phyloP scores from a whole-genome alignment of 148 eudicot genomes.

The Fagopyrum esculentum region DNA sequence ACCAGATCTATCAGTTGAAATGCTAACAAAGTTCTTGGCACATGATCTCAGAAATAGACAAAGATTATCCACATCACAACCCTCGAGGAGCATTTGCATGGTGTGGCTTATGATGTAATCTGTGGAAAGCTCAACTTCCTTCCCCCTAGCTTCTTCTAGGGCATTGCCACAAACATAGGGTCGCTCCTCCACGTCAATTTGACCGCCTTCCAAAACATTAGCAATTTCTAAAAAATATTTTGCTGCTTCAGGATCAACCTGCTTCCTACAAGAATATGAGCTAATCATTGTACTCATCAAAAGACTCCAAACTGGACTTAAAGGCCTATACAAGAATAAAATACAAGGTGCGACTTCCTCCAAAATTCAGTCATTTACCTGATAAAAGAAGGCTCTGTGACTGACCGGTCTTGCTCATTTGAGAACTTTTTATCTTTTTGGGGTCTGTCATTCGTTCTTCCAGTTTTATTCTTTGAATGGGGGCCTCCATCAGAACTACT shows the following conservation, averaged over 20 bases:
- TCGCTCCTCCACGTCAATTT: conserved; percentile 66
- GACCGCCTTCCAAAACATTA: conserved; percentile 61
- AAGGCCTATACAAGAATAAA: neutral
- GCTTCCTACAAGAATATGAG: conserved; percentile 41
- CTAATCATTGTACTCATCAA: conserved; percentile 11
- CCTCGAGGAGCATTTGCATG: conserved; percentile 66
- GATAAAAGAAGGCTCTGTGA: conserved; percentile 41
- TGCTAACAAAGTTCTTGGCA: conserved; percentile 51
- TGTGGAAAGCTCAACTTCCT: conserved; percentile 83
- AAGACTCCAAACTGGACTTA: neutral
- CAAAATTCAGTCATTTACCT: conserved; percentile 30
- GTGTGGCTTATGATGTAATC: conserved; percentile 81
- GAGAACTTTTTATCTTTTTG: conserved; percentile 24
- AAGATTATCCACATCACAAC: conserved; percentile 69
- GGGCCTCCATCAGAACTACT: conserved; percentile 26
- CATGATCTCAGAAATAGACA: conserved; percentile 70
- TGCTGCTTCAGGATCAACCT: conserved; percentile 81
- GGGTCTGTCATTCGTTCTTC: conserved; percentile 17
- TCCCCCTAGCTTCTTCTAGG: conserved; percentile 82
- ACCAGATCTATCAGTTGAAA: conserved; percentile 74
- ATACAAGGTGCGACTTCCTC: neutral
- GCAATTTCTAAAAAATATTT: conserved; percentile 75
- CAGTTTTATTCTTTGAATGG: conserved; percentile 22
- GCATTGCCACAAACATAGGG: conserved; percentile 71
- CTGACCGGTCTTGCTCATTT: conserved; percentile 22